Conservation (phyloP, 2,329 filamentous ascomycete species). For the Fusarium nanum region DNA sequence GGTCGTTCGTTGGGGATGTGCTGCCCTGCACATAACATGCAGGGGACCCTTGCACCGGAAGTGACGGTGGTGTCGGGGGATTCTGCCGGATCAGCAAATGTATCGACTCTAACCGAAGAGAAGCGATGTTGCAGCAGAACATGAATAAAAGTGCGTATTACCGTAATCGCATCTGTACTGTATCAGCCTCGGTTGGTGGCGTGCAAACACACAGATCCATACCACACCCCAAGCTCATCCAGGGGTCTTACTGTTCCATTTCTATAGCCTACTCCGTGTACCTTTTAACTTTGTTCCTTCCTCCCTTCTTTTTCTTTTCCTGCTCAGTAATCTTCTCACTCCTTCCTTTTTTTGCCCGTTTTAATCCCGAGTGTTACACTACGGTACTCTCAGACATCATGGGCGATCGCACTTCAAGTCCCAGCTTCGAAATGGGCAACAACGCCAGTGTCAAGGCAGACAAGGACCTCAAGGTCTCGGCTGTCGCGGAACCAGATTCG, state of each 20-base stretch:
- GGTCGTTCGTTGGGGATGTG: background rate
- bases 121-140: background rate
- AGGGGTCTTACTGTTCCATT: constrained; percentile 11
- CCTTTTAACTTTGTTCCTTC: constrained; percentile 5
- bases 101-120: background rate
- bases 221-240: background rate
- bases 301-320: background rate
- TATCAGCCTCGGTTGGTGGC: constrained; percentile 21
- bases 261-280: background rate
- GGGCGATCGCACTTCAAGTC: constrained; percentile 30
- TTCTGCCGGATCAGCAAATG: constrained; percentile 27
- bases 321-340: background rate
- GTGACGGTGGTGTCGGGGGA: constrained; percentile 6
- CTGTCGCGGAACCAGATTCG: constrained; percentile 37
- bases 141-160: background rate
- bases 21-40: background rate
- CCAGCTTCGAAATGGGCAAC: constrained; percentile 44
- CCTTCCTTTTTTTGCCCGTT: too few relatives aligned
- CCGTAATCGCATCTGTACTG: background rate
- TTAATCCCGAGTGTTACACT: background rate
- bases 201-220: background rate
- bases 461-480: constrained; percentile 12
- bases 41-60: background rate
- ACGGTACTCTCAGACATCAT: constrained; percentile 15
- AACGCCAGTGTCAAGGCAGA: constrained; percentile 27